Evolutionary conservation across 345 rosid species (phyloP).

Genomic region (Aurinia saxatilis): DNA sequence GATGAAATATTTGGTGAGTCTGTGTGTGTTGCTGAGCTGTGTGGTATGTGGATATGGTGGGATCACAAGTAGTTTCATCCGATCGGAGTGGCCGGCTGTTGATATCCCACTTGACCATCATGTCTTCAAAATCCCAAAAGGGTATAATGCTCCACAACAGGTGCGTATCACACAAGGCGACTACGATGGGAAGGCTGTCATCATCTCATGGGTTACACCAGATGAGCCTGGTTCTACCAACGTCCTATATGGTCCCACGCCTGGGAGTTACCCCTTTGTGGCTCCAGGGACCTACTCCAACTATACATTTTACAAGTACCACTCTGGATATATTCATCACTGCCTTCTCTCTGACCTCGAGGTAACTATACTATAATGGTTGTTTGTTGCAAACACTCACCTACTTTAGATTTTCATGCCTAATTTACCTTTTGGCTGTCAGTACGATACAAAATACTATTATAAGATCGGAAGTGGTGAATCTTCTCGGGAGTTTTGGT

Average conservation of each 20-base stretch:
- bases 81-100: constrained; percentile 78
- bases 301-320: constrained; percentile 71
- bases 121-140: constrained; percentile 65
- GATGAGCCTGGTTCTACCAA: constrained; percentile 53
- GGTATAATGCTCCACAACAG: constrained; percentile 88
- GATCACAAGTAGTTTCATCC: constrained; percentile 54
- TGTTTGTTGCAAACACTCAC: no score
- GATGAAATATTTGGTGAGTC: constrained; percentile 20
- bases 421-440: not conserved
- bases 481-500: constrained; percentile 78
- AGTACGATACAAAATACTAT: constrained; percentile 83
- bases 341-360: constrained; percentile 67
- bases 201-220: constrained; percentile 83
- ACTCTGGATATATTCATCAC: constrained; percentile 84
- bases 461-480: constrained; percentile 73
- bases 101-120: constrained; percentile 77
- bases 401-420: no score
- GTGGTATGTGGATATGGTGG: constrained; percentile 45
- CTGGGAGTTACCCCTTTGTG: constrained; percentile 38
- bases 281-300: constrained; percentile 56
- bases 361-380: constrained; percentile 39
- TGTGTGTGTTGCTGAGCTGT: constrained; percentile 32
- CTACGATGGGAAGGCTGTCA: constrained; percentile 79
- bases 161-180: constrained; percentile 97
- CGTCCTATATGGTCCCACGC: constrained; percentile 53